These are phyloP conservation scores for Debaryomycetaceae sp. DNA, from an alignment of 1,139 yeast genomes.

Conservation along the genomic window DNA sequence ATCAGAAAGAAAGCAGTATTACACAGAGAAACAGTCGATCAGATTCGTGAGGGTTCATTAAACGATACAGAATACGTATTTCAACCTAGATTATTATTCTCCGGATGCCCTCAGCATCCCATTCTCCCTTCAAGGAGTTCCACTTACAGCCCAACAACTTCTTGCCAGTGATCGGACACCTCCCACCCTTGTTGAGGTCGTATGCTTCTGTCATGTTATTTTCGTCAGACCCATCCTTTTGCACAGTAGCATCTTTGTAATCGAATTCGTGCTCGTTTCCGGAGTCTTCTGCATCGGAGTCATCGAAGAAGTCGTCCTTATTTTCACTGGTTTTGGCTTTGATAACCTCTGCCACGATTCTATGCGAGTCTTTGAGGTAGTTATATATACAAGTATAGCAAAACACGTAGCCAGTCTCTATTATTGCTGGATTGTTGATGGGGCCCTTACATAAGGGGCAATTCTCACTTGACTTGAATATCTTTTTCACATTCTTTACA, in stretches of 20 bases:
- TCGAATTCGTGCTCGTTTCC: constrained; percentile 1
- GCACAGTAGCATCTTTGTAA: not conserved
- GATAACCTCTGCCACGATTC: constrained; percentile 20
- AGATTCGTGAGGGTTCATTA: no score
- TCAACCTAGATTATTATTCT: constrained; percentile 51
- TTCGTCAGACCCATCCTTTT: constrained; percentile 12
- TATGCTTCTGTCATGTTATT: constrained; percentile 13
- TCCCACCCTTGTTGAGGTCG: constrained; percentile 53
- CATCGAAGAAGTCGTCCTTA: constrained; percentile 15
- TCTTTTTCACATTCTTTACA: constrained; percentile 11
- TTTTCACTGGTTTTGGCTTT: constrained; percentile 16
- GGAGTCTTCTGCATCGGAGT: constrained; percentile 5
- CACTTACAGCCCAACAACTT: constrained; percentile 70
- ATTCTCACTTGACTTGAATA: constrained; percentile 28
- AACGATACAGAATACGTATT: no score
- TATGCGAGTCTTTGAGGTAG: constrained; percentile 50
- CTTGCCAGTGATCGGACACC: constrained; percentile 83
- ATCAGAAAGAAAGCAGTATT: no score
- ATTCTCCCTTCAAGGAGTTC: constrained; percentile 52
- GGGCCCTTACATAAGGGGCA: constrained; percentile 75
- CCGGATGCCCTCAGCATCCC: constrained; percentile 77
- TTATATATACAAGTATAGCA: constrained; percentile 85
- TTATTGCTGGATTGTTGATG: constrained; percentile 75
- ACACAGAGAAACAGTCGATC: no score
- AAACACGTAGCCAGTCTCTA: constrained; percentile 89